phyloP scores from a whole-genome alignment of 495 filamentous ascomycete species.

The Ascobolus immersus region DNA sequence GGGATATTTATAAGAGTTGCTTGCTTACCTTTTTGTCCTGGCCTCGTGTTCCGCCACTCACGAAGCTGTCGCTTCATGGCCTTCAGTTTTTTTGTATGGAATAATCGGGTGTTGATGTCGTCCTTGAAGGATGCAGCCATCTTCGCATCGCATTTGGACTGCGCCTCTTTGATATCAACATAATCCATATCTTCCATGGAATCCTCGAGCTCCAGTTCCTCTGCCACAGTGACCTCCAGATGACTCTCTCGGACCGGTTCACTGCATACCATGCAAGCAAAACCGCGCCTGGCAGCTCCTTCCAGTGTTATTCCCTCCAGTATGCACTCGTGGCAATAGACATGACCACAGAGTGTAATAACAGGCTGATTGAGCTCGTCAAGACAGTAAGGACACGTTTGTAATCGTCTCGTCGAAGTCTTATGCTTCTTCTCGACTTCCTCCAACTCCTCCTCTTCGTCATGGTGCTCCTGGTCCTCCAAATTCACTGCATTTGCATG shows the following conservation, averaged over 20 bases:
- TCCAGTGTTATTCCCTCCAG: conserved; percentile 46
- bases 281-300: too few relatives aligned
- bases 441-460: conserved; percentile 73
- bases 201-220: conserved; percentile 88
- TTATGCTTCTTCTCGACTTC: conserved; percentile 53
- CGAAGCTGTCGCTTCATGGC: conserved; percentile 91
- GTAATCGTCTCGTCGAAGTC: conserved; percentile 79
- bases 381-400: conserved; percentile 81
- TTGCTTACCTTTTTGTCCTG: too few relatives aligned
- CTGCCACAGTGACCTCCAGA: conserved; percentile 48
- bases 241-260: conserved; percentile 80
- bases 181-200: conserved; percentile 93
- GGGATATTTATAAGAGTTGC: too few relatives aligned
- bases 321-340: conserved; percentile 79
- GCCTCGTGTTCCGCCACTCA: conserved; percentile 84
- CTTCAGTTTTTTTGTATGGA: conserved; percentile 87
- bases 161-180: conserved; percentile 68
- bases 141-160: too few relatives aligned
- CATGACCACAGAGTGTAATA: conserved; percentile 69
- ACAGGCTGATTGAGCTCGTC: conserved; percentile 88
- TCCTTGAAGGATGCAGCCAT: too few relatives aligned
- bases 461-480: conserved; percentile 88
- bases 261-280: too few relatives aligned
- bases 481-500: too few relatives aligned
- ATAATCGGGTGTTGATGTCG: too few relatives aligned